A percentile compares a stretch with the other conserved stretches of the same genome.
Conservation (phyloP, 1,284 basidiomycete species). For the Bondarzewia mesenterica region DNA sequence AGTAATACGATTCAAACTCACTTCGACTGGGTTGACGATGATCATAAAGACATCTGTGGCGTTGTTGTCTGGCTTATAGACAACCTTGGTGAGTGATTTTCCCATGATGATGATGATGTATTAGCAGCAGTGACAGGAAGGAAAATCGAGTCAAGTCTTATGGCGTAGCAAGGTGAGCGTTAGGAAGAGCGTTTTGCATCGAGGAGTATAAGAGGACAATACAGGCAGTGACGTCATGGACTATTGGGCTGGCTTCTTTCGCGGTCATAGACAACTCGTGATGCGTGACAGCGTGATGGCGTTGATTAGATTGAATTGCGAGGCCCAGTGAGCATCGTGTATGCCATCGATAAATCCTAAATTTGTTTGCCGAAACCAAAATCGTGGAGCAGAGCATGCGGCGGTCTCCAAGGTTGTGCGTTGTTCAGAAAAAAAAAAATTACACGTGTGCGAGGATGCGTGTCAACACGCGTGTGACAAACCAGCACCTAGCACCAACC, state of each 20-base stretch:
- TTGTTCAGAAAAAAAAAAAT: no score
- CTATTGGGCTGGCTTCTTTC: not conserved
- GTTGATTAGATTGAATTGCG: no score
- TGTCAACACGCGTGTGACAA: no score
- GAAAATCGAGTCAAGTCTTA: constrained; percentile 6
- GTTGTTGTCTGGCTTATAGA: constrained; percentile 69
- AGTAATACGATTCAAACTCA: constrained; percentile 20
- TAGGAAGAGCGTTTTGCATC: not conserved
- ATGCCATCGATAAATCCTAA: no score
- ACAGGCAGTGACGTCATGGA: constrained; percentile 6
- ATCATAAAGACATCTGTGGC: constrained; percentile 64
- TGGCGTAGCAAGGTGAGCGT: not conserved
- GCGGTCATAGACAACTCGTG: no score
- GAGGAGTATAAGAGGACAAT: not conserved
- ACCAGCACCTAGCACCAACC: no score
- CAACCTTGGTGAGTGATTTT: constrained; percentile 52
- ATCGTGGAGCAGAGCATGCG: no score
- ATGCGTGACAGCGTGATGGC: no score
- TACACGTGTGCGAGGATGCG: no score
- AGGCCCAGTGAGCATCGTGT: no score
- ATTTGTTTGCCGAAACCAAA: no score
- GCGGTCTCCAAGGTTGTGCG: no score
- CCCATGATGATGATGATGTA: constrained; percentile 30
- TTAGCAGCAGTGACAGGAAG: not conserved
- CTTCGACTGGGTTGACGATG: constrained; percentile 62